phyloP scores from a whole-genome alignment of 768 basidiomycete species.

The Daedalea quercina region DNA sequence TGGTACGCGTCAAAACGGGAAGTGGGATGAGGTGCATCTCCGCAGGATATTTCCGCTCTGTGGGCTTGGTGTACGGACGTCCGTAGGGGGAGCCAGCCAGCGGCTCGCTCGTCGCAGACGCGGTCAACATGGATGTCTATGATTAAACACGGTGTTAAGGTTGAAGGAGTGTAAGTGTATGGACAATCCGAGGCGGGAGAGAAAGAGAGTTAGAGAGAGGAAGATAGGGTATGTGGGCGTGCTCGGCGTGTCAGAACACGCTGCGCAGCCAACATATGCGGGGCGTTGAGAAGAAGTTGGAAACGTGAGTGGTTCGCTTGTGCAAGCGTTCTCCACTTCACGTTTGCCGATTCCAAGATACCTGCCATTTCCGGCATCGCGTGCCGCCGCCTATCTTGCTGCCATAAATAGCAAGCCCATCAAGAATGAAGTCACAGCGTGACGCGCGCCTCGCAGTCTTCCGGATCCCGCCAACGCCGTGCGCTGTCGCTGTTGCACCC shows the following conservation, averaged over 20 bases:
- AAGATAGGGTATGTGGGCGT: neutral
- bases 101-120: constrained; percentile 11
- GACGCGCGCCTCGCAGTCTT: constrained; percentile 7
- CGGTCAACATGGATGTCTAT: constrained; percentile 12
- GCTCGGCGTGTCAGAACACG: neutral
- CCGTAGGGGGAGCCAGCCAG: constrained; percentile 7
- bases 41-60: constrained; percentile 6
- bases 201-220: neutral
- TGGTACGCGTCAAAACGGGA: constrained; percentile 12
- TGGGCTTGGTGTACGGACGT: constrained; percentile 1
- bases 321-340: neutral
- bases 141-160: neutral
- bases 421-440: constrained; percentile 1
- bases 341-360: constrained; percentile 1
- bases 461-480: constrained; percentile 13
- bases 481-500: constrained; percentile 10
- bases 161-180: neutral
- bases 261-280: neutral
- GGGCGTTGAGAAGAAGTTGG: neutral
- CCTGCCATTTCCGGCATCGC: neutral
- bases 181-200: neutral
- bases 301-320: neutral
- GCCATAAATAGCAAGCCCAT: neutral
- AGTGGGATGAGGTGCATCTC: constrained; percentile 8
- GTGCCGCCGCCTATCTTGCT: neutral